Evolutionary conservation across 768 basidiomycete genomes (phyloP).

Genomic region (Trametes meyenii): DNA sequence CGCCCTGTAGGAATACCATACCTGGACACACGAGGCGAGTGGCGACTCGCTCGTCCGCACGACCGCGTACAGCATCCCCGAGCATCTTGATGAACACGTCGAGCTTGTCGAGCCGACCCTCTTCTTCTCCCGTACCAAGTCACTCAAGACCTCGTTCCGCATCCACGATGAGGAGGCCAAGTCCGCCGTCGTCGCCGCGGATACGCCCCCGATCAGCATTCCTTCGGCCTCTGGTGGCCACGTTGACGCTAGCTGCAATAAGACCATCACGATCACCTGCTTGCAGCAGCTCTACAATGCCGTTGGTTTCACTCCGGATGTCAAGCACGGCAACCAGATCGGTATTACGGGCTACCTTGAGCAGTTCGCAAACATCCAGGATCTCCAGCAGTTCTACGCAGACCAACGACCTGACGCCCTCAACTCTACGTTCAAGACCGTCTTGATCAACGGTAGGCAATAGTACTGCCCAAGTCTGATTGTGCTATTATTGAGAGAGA

Average conservation of each 20-base stretch:
- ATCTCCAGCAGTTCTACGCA: slow-evolving; percentile 37
- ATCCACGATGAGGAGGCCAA: slow-evolving; percentile 16
- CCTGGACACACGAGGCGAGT: slow-evolving; percentile 57
- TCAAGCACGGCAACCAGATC: slow-evolving; percentile 34
- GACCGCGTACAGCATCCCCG: slow-evolving; percentile 69
- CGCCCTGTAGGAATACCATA: slow-evolving; percentile 54
- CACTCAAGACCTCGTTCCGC: slow-evolving; percentile 44
- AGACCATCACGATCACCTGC: slow-evolving; percentile 37
- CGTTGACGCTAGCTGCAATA: slow-evolving; percentile 38
- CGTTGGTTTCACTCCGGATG: slow-evolving; percentile 30
- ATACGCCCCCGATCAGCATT: slow-evolving; percentile 34
- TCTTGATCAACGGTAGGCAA: slow-evolving; percentile 55
- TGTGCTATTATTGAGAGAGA: neutral
- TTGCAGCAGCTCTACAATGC: slow-evolving; percentile 39
- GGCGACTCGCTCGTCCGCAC: slow-evolving; percentile 65
- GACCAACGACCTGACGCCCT: slow-evolving; percentile 37
- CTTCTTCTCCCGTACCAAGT: slow-evolving; percentile 55
- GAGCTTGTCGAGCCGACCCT: slow-evolving; percentile 77
- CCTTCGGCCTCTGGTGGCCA: slow-evolving; percentile 32
- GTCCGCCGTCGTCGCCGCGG: neutral
- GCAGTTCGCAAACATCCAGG: slow-evolving; percentile 35
- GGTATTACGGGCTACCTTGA: slow-evolving; percentile 42
- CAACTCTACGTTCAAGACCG: slow-evolving; percentile 50
- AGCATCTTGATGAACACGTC: slow-evolving; percentile 57
- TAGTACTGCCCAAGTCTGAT: slow-evolving; percentile 5